Conservation (phyloP, 805 yeast species). For the Wickerhamomyces strasburgensis region DNA sequence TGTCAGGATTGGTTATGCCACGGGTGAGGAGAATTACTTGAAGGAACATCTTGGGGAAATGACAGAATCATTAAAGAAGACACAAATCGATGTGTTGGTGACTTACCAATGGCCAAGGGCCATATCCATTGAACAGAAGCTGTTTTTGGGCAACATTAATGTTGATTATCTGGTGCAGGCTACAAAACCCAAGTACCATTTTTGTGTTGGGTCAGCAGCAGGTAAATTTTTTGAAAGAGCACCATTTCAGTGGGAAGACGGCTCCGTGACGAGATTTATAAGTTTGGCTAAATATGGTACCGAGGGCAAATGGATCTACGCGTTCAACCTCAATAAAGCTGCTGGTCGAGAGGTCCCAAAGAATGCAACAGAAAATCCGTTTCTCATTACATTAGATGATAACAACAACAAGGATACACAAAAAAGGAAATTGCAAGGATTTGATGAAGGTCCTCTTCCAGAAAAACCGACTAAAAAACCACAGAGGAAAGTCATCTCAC, state of each 20-base stretch:
- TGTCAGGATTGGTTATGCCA: slow-evolving; percentile 41
- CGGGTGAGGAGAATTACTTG: slow-evolving; percentile 25
- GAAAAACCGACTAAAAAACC: slow-evolving; percentile 10
- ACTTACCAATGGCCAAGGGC: slow-evolving; percentile 57
- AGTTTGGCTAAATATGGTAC: slow-evolving; percentile 58
- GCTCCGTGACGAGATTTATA: slow-evolving; percentile 52
- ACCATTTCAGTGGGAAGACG: slow-evolving; percentile 53
- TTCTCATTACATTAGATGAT: not conserved
- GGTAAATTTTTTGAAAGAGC: slow-evolving; percentile 49
- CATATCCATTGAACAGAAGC: slow-evolving; percentile 40
- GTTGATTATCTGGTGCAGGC: slow-evolving; percentile 43
- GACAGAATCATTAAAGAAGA: slow-evolving; percentile 17
- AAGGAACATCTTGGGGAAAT: slow-evolving; percentile 25
- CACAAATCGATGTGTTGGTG: slow-evolving; percentile 49
- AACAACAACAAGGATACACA: no score
- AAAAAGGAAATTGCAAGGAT: slow-evolving; percentile 2
- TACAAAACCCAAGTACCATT: slow-evolving; percentile 61
- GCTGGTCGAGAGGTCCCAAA: slow-evolving; percentile 21
- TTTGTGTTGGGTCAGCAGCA: slow-evolving; percentile 46
- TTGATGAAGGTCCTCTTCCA: slow-evolving; percentile 1
- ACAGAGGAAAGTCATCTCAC: slow-evolving; percentile 42
- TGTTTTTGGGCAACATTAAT: slow-evolving; percentile 39
- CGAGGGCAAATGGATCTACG: slow-evolving; percentile 68
- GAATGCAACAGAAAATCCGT: slow-evolving; percentile 31
- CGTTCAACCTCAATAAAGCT: slow-evolving; percentile 44